phyloP scores from a whole-genome alignment of 2,329 filamentous ascomycete genomes.

The Cladosporium sp. region DNA sequence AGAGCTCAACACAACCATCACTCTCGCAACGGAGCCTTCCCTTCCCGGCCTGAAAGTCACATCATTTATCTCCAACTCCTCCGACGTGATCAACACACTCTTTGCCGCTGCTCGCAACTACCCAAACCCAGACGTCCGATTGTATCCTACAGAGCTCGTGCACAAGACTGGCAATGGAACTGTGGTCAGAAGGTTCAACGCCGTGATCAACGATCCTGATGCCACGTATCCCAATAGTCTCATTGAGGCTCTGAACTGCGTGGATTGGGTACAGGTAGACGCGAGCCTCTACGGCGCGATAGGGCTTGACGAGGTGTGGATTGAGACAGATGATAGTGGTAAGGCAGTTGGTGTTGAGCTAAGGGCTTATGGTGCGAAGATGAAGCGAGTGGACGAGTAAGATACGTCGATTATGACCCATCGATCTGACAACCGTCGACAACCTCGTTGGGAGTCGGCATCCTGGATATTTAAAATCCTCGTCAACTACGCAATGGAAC shows the following conservation, averaged over 20 bases:
- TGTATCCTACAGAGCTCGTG: slow-evolving; percentile 26
- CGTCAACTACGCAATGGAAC: too few relatives aligned
- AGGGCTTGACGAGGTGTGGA: slow-evolving; percentile 20
- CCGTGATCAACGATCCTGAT: slow-evolving; percentile 13
- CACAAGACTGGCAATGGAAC: slow-evolving; percentile 10
- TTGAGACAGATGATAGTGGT: slow-evolving; percentile 19
- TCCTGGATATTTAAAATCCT: too few relatives aligned
- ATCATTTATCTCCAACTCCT: slow-evolving; percentile 30
- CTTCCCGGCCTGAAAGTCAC: slow-evolving; percentile 29
- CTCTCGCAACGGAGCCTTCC: slow-evolving; percentile 21
- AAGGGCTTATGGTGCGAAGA: slow-evolving; percentile 4
- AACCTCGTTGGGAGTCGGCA: too few relatives aligned
- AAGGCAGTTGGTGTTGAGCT: slow-evolving; percentile 14
- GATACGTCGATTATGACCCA: too few relatives aligned
- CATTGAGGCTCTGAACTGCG: slow-evolving; percentile 14
- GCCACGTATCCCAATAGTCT: slow-evolving; percentile 1
- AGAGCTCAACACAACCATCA: slow-evolving; percentile 25
- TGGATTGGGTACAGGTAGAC: slow-evolving; percentile 19
- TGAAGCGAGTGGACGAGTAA: not conserved
- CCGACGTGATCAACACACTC: slow-evolving; percentile 27
- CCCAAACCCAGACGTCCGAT: slow-evolving; percentile 17
- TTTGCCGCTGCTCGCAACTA: slow-evolving; percentile 1
- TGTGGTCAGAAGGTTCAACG: slow-evolving; percentile 8
- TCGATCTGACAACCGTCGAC: too few relatives aligned
- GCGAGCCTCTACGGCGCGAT: slow-evolving; percentile 16